Percentiles rank a stretch among this genome's conserved stretches.
Evolutionary conservation across 2,329 filamentous ascomycete species (phyloP).

Genomic region (Hypoxylon sp.): DNA sequence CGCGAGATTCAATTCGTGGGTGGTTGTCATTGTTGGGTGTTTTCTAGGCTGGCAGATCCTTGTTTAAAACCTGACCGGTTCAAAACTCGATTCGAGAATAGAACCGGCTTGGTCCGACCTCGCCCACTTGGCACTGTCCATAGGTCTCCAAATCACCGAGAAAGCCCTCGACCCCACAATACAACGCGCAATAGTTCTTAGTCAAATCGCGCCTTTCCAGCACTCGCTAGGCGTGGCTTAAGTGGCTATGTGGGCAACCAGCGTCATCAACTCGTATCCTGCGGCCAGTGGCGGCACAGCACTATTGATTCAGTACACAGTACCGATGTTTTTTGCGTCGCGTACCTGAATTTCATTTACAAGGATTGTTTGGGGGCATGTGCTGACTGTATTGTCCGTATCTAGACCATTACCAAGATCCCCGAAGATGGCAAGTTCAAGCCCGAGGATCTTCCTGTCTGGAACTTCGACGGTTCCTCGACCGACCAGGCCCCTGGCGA

Average conservation of each 20-base stretch:
- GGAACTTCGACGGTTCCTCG: constrained; percentile 81
- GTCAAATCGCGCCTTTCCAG: constrained; percentile 26
- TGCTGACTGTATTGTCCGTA: constrained; percentile 23
- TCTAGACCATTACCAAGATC: constrained; percentile 65
- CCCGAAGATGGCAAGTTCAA: constrained; percentile 61
- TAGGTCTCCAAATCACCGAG: constrained; percentile 39
- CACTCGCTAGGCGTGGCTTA: constrained; percentile 32
- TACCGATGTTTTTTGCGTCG: constrained; percentile 12
- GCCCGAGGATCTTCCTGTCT: constrained; percentile 67
- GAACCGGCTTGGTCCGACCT: constrained; percentile 47
- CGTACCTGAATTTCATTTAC: constrained; percentile 4
- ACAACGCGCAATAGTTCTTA: constrained; percentile 28
- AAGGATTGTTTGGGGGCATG: neutral
- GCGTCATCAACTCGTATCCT: constrained; percentile 31
- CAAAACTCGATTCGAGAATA: constrained; percentile 40
- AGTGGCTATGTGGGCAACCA: constrained; percentile 32
- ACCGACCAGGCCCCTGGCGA: constrained; percentile 93
- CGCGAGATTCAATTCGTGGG: constrained; percentile 37
- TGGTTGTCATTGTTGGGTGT: constrained; percentile 16
- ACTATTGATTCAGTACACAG: constrained; percentile 17
- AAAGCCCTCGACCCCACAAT: constrained; percentile 32
- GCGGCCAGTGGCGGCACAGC: constrained; percentile 36
- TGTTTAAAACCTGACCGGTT: constrained; percentile 31
- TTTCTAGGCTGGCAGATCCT: constrained; percentile 37
- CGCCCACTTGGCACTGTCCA: constrained; percentile 42